Conservation (phyloP, 1,139 yeast species). For the Pichia inconspicua region DNA sequence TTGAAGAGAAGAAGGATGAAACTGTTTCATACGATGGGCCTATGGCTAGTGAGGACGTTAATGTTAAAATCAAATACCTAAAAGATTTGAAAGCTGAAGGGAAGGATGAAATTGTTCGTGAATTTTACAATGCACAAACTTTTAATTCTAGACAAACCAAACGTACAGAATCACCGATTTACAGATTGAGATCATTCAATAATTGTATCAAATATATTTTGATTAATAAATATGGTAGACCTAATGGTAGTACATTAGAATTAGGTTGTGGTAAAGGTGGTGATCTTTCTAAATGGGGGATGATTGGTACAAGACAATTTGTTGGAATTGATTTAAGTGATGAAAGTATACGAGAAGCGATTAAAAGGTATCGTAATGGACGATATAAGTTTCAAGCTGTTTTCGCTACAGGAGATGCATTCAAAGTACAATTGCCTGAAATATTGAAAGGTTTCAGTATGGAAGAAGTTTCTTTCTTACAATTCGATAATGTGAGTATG, state of each 20-base stretch:
- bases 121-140: constrained; percentile 83
- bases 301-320: constrained; percentile 63
- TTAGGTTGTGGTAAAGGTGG: constrained; percentile 99
- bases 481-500: constrained; percentile 80
- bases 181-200: constrained; percentile 79
- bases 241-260: constrained; percentile 58
- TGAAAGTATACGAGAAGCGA: constrained; percentile 79
- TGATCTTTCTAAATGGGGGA: constrained; percentile 83
- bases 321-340: constrained; percentile 92
- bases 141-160: constrained; percentile 56
- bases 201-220: constrained; percentile 85
- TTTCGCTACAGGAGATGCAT: constrained; percentile 89
- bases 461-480: constrained; percentile 50
- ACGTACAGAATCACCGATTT: constrained; percentile 74
- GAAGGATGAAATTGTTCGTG: constrained; percentile 56
- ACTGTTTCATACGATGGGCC: background rate
- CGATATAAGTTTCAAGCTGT: constrained; percentile 61
- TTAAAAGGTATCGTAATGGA: constrained; percentile 55
- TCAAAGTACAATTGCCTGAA: constrained; percentile 59
- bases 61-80: constrained; percentile 16
- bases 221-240: constrained; percentile 58
- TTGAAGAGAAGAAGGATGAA: background rate
- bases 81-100: constrained; percentile 22
- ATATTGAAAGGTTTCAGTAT: constrained; percentile 49
- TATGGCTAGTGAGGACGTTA: constrained; percentile 17